Percentiles rank a stretch among this genome's conserved stretches.
phyloP scores from a whole-genome alignment of 768 basidiomycete species.

The Amanita pseudoporphyria region DNA sequence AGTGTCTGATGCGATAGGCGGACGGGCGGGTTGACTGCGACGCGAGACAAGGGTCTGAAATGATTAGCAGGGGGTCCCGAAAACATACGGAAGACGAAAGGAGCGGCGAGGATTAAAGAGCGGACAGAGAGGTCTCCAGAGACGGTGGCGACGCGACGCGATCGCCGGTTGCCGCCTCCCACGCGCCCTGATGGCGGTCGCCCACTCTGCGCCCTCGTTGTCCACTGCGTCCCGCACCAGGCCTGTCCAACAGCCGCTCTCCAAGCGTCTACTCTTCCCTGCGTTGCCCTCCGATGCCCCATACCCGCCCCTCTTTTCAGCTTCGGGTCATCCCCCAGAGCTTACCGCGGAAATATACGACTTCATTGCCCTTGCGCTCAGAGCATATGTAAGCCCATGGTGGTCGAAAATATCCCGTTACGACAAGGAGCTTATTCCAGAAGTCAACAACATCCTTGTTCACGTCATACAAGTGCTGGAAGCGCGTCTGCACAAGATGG shows the following conservation, averaged over 20 bases:
- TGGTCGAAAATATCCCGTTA: slow-evolving; percentile 78
- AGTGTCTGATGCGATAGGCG: slow-evolving; percentile 31
- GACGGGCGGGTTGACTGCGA: too few species aligned
- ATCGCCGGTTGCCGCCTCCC: not conserved
- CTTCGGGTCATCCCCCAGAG: slow-evolving; percentile 35
- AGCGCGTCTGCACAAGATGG: slow-evolving; percentile 38
- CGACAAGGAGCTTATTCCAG: slow-evolving; percentile 74
- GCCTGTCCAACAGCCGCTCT: slow-evolving; percentile 28
- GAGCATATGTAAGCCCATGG: slow-evolving; percentile 78
- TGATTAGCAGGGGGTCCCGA: not conserved
- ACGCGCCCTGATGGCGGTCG: slow-evolving; percentile 18
- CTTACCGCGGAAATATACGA: slow-evolving; percentile 68
- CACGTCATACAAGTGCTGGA: slow-evolving; percentile 54
- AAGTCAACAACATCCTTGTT: slow-evolving; percentile 50
- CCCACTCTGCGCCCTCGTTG: slow-evolving; percentile 16
- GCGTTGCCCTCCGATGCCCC: slow-evolving; percentile 28
- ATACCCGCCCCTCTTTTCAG: slow-evolving; percentile 44
- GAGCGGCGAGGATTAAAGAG: slow-evolving; percentile 5
- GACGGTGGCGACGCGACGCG: not conserved
- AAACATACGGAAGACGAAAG: slow-evolving; percentile 6
- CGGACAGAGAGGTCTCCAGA: too few species aligned
- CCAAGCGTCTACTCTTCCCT: slow-evolving; percentile 59
- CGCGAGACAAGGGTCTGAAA: too few species aligned
- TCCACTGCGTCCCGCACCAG: slow-evolving; percentile 13
- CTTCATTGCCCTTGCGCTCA: slow-evolving; percentile 67